A percentile compares a stretch with the other conserved stretches of the same genome.
Evolutionary conservation across 2,329 filamentous ascomycete genomes (phyloP).

Genomic region (Colletotrichum agaves): DNA sequence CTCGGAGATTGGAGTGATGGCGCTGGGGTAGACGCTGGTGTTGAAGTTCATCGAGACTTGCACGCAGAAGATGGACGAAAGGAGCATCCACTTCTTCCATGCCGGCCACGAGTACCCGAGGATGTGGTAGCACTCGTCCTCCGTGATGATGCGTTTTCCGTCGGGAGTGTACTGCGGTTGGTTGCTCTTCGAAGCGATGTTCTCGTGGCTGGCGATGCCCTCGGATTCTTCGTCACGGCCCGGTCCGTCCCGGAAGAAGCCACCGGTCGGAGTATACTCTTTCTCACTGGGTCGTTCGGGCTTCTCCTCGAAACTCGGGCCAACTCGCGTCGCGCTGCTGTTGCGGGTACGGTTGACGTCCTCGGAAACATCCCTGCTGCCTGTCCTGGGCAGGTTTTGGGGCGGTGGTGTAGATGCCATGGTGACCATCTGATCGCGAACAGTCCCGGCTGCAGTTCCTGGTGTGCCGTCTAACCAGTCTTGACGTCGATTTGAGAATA

Average conservation of each 20-base stretch:
- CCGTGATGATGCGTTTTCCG: conserved; percentile 55
- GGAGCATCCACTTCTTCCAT: conserved; percentile 63
- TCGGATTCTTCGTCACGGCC: conserved; percentile 28
- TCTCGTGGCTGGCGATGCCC: neutral
- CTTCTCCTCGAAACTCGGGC: conserved; percentile 21
- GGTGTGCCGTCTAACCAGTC: neutral
- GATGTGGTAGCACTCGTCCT: conserved; percentile 58
- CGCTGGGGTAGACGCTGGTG: conserved; percentile 62
- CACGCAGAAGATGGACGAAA: conserved; percentile 61
- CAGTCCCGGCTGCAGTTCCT: neutral
- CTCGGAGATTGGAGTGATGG: conserved; percentile 54
- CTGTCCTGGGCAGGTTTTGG: neutral
- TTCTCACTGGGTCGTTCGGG: neutral
- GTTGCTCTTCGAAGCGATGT: conserved; percentile 12
- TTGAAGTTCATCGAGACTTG: conserved; percentile 69
- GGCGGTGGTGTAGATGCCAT: conserved; percentile 9
- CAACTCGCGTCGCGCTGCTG: conserved; percentile 22
- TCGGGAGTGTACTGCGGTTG: conserved; percentile 34
- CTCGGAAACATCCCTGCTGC: neutral
- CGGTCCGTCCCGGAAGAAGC: conserved; percentile 22
- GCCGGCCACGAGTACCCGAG: conserved; percentile 57
- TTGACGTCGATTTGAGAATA: neutral
- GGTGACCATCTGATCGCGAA: neutral
- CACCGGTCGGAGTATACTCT: neutral
- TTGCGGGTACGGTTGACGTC: neutral